Evolutionary conservation across 257 asterid species (phyloP).

Genomic region (Capsicum pubescens): DNA sequence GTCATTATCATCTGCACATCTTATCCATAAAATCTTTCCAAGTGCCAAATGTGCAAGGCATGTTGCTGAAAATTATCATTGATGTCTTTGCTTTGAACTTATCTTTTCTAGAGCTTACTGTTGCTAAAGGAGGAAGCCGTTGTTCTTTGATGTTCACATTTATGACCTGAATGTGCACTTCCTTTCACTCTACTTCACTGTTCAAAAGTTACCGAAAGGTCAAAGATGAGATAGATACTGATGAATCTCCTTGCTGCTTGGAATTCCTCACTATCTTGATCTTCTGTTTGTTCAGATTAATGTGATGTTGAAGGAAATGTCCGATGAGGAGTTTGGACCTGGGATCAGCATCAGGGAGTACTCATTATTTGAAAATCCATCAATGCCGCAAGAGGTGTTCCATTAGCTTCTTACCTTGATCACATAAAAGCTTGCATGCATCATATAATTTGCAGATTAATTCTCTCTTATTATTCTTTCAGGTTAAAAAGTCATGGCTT

Average conservation of each 20-base stretch:
- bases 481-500: constrained; percentile 97
- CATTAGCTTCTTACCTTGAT: not conserved
- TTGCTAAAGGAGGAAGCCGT: not conserved
- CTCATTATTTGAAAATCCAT: constrained; percentile 82
- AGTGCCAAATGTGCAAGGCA: not conserved
- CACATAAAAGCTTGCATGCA: not conserved
- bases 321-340: constrained; percentile 82
- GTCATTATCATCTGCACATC: not conserved
- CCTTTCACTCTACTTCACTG: constrained; percentile 4
- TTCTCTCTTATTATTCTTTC: constrained; percentile 24
- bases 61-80: not conserved
- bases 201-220: not conserved
- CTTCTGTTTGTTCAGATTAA: constrained; percentile 60
- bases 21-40: not conserved
- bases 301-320: constrained; percentile 71
- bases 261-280: constrained; percentile 3
- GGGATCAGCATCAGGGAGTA: constrained; percentile 78
- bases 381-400: constrained; percentile 73
- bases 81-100: not conserved
- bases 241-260: constrained; percentile 25
- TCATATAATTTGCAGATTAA: not conserved
- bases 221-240: constrained; percentile 1
- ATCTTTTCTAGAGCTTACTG: not conserved
- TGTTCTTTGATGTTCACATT: not conserved
- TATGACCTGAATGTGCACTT: constrained; percentile 10